Evolutionary conservation across 2,329 filamentous ascomycete species (phyloP), one percentile per base, ranked within the genome.

Genomic region (Atkinsonella texensis): DNA sequence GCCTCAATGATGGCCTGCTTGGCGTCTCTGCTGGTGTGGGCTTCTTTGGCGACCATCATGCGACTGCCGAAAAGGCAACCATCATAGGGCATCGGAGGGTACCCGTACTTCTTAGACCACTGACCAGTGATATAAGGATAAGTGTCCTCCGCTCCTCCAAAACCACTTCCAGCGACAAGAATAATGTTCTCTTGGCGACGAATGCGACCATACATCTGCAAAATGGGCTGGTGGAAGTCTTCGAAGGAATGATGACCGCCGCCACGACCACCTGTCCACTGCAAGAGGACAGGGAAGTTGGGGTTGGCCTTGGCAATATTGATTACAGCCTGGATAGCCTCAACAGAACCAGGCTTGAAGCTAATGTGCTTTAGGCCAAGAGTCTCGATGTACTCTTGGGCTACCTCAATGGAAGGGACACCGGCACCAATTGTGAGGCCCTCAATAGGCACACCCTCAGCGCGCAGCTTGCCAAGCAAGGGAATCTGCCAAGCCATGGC

Each of bases 291-390:
- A n/a, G 90, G 90, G 76, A 96, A 95, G 31, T 80, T 84, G 2
- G 90, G 89, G 66, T 95, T 93, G n/a, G 88, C 87, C 70, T 87
- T 93, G 57, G 90, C 89, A 62, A 96, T 90, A 68, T 94, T 93
- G 70, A 96, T 85, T 53, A 94, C 87, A 33, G 85, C 75, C 66
- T 95, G 88, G 56, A 96, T 95, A 2, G 86, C 87, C 56, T 95
- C 87, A 47, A 85, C 77, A 15, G 89, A 95, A 54, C 90, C 89
- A 32, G 90, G 90, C 75, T 96, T 96, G 79, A 96, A 95, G 31
- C 84, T 77, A 59, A 96, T 95, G 68, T 95, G 89, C 74, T 95
- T 94, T 54, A 96, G 77, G 12, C 89, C 89, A 12, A 96, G 77
- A 0, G 90, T 97, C 69, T 90, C 80, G 58, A 96, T 95, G 69